A percentile compares a stretch with the other conserved stretches of the same genome.
phyloP scores from a whole-genome alignment of 2,329 filamentous ascomycete genomes.

The Colletotrichum higginsianum region DNA sequence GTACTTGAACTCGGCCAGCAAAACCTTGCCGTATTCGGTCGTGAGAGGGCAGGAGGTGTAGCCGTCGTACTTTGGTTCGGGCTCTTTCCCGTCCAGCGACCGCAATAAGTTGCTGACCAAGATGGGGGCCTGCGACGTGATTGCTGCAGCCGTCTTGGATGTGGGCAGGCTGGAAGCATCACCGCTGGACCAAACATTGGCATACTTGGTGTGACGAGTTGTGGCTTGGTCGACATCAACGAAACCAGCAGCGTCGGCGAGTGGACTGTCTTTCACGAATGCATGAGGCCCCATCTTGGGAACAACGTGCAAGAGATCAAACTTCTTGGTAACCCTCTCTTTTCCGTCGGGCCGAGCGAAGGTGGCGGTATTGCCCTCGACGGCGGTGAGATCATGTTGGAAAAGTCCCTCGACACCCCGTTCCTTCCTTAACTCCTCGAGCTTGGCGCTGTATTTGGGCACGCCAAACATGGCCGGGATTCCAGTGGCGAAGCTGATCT shows the following conservation, averaged over 20 bases:
- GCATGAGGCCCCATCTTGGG: slow-evolving; percentile 72
- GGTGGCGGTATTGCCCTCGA: slow-evolving; percentile 67
- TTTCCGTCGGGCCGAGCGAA: slow-evolving; percentile 63
- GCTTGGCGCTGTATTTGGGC: slow-evolving; percentile 69
- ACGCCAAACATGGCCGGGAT: slow-evolving; percentile 72
- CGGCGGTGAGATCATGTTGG: slow-evolving; percentile 68
- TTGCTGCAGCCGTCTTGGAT: slow-evolving; percentile 69
- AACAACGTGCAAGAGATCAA: slow-evolving; percentile 70
- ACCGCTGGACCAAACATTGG: slow-evolving; percentile 72
- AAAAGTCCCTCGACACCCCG: slow-evolving; percentile 72
- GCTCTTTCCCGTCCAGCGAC: slow-evolving; percentile 60
- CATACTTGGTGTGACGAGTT: slow-evolving; percentile 66
- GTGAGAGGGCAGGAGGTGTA: slow-evolving; percentile 70
- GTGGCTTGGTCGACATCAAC: slow-evolving; percentile 71
- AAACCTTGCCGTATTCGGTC: slow-evolving; percentile 73
- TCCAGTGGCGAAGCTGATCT: slow-evolving; percentile 70
- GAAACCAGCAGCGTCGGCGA: slow-evolving; percentile 70
- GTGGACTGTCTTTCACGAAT: slow-evolving; percentile 66
- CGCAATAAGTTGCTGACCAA: slow-evolving; percentile 64
- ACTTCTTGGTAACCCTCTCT: slow-evolving; percentile 60
- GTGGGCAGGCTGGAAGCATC: slow-evolving; percentile 73
- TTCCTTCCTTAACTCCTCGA: slow-evolving; percentile 68
- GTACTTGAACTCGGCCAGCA: slow-evolving; percentile 77
- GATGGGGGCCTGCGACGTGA: slow-evolving; percentile 66
- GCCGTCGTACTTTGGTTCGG: slow-evolving; percentile 64